phyloP scores from a whole-genome alignment of 192 early-diverging fungal genomes.

The Glomus cerebriforme region DNA sequence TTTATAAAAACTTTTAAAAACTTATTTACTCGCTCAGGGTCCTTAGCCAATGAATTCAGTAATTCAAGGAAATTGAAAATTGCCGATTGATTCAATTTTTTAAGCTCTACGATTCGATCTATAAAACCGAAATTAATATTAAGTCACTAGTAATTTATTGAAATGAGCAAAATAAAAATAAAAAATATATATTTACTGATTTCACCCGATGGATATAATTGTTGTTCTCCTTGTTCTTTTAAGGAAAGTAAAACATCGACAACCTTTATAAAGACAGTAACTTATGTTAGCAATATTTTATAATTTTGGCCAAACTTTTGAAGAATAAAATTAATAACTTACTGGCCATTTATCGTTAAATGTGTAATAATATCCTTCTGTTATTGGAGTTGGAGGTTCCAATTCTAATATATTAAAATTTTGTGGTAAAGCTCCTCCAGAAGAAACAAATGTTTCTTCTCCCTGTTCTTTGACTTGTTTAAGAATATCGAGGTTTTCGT shows the following conservation, averaged over 20 bases:
- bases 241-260: constrained; percentile 52
- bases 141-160: not conserved
- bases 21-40: constrained; percentile 41
- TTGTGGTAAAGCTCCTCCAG: not conserved
- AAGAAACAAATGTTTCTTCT: not conserved
- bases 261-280: constrained; percentile 32
- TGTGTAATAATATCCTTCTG: constrained; percentile 53
- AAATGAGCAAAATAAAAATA: not conserved
- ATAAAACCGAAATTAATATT: constrained; percentile 21
- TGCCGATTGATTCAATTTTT: constrained; percentile 60
- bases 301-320: not conserved
- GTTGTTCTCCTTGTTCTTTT: constrained; percentile 55
- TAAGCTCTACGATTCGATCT: constrained; percentile 69
- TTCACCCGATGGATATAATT: constrained; percentile 56
- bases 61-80: constrained; percentile 73
- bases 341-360: constrained; percentile 78
- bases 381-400: constrained; percentile 57
- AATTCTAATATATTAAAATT: constrained; percentile 50
- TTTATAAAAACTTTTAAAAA: not conserved
- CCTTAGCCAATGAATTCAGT: constrained; percentile 58
- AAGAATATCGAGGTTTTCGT: constrained; percentile 54
- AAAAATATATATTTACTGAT: constrained; percentile 30
- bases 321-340: constrained; percentile 6
- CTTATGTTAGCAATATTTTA: not conserved
- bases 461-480: constrained; percentile 17